Evolutionary conservation across 768 basidiomycete genomes (phyloP).

Genomic region (Phanerodontia chrysosporium): DNA sequence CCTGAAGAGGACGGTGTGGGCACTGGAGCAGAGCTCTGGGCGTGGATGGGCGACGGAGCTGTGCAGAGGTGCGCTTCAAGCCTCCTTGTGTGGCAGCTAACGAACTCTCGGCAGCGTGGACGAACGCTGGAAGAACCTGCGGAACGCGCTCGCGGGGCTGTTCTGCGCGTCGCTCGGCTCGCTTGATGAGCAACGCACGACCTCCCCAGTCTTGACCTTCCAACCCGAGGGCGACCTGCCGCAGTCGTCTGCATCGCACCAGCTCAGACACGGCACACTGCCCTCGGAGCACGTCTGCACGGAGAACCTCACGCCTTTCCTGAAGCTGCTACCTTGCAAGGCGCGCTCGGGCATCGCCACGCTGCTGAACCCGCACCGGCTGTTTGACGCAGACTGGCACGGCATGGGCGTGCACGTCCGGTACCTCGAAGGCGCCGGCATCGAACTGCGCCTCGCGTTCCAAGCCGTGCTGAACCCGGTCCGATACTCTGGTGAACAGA

Average conservation of each 20-base stretch:
- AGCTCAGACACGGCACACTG: constrained; percentile 69
- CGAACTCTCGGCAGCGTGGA: constrained; percentile 48
- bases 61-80: constrained; percentile 36
- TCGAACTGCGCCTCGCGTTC: constrained; percentile 64
- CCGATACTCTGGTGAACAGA: constrained; percentile 42
- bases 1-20: constrained; percentile 74
- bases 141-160: constrained; percentile 86
- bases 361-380: constrained; percentile 77
- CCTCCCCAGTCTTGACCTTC: constrained; percentile 58
- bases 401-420: constrained; percentile 77
- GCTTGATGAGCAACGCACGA: constrained; percentile 71
- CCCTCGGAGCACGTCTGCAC: constrained; percentile 93
- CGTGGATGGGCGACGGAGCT: constrained; percentile 78
- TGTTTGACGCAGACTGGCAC: constrained; percentile 93
- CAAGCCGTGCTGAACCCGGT: constrained; percentile 82
- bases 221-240: constrained; percentile 57
- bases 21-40: constrained; percentile 86
- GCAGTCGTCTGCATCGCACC: constrained; percentile 41
- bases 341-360: constrained; percentile 78
- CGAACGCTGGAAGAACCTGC: constrained; percentile 76
- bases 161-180: constrained; percentile 91
- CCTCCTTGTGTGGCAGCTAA: background rate
- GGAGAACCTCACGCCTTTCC: constrained; percentile 93
- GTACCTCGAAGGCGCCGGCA: constrained; percentile 45
- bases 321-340: constrained; percentile 93